These are phyloP conservation scores for Plenodomus tracheiphilus DNA, from an alignment of 2,329 filamentous ascomycete species.

Conservation along the genomic window DNA sequence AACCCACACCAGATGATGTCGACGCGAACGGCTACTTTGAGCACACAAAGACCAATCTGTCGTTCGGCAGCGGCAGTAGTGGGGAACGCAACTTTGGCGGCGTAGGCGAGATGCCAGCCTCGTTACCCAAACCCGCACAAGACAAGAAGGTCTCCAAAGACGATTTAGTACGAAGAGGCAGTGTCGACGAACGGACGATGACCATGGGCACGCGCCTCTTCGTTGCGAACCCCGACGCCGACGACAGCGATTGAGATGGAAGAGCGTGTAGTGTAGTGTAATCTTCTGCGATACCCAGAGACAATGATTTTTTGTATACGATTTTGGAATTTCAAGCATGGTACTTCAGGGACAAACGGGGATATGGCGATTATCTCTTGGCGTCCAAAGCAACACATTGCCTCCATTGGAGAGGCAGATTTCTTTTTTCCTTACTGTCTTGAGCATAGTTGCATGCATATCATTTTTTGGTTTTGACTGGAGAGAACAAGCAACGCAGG, in stretches of 20 bases:
- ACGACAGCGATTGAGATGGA: slow-evolving; percentile 57
- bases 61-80: slow-evolving; percentile 48
- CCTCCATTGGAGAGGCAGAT: background rate
- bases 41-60: slow-evolving; percentile 46
- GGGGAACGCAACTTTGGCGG: slow-evolving; percentile 57
- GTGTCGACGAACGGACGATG: slow-evolving; percentile 79
- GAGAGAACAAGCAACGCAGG: background rate
- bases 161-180: slow-evolving; percentile 74
- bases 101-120: slow-evolving; percentile 54
- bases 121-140: slow-evolving; percentile 46
- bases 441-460: background rate
- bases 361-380: background rate
- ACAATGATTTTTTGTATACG: slow-evolving; percentile 8
- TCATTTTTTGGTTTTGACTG: background rate
- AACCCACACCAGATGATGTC: slow-evolving; percentile 52
- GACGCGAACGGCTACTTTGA: slow-evolving; percentile 49
- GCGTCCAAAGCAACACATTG: background rate
- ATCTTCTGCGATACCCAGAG: slow-evolving; percentile 39
- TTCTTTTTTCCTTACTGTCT: background rate
- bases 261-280: slow-evolving; percentile 8
- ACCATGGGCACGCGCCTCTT: slow-evolving; percentile 75
- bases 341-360: background rate
- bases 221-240: slow-evolving; percentile 85
- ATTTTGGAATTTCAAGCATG: background rate
- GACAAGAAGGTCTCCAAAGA: slow-evolving; percentile 61